Evolutionary conservation across 139 green algal species (phyloP).

Genomic region (Chlorella sp.): DNA sequence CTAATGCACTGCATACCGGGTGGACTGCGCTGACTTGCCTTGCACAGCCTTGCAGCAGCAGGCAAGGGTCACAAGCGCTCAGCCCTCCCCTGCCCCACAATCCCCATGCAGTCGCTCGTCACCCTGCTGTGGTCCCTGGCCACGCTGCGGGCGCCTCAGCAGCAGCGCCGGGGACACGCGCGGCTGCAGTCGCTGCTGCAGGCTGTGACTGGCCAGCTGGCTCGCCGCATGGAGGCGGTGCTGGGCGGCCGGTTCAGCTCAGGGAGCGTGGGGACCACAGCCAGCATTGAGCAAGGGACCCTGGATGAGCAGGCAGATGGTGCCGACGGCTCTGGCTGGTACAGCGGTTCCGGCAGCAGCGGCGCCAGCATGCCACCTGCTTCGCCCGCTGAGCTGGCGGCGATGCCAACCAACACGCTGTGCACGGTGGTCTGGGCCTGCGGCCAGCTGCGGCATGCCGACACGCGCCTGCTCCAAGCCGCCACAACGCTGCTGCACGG

Average conservation of each 20-base stretch:
- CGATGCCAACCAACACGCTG: background rate
- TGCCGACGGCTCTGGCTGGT: background rate
- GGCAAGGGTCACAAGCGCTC: too few relatives aligned
- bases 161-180: background rate
- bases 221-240: background rate
- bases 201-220: background rate
- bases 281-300: background rate
- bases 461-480: background rate
- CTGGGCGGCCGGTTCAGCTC: background rate
- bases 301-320: background rate
- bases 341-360: background rate
- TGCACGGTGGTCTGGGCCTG: constrained; percentile 22
- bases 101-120: constrained; percentile 29
- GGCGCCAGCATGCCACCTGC: background rate
- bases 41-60: background rate
- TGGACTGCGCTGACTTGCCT: background rate
- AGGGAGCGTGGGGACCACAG: background rate
- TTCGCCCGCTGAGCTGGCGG: too few relatives aligned
- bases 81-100: too few relatives aligned
- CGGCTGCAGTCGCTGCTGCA: background rate
- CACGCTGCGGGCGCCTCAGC: background rate
- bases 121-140: constrained; percentile 32
- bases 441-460: constrained; percentile 11
- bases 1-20: too few relatives aligned
- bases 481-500: background rate